Percentiles rank a stretch among this genome's conserved stretches.
phyloP scores from a whole-genome alignment of 805 yeast species.

The Nakazawaea molendinolei region DNA sequence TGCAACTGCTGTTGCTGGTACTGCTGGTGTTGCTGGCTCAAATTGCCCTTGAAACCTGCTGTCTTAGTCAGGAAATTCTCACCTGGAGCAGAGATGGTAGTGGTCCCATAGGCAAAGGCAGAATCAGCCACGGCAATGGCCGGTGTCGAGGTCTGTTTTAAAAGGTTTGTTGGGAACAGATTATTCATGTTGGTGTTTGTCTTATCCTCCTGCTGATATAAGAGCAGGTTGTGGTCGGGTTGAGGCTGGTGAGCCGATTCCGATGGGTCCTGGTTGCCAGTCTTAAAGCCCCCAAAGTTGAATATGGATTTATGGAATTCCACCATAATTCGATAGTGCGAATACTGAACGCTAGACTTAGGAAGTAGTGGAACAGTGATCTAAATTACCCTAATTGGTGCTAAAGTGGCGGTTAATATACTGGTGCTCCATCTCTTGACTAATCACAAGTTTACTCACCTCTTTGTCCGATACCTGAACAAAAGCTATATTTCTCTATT shows the following conservation, averaged over 20 bases:
- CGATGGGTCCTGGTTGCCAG: too few relatives aligned
- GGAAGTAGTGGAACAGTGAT: too few relatives aligned
- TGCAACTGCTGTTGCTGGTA: constrained; percentile 15
- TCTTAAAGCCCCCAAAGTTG: constrained; percentile 26
- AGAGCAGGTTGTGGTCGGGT: too few relatives aligned
- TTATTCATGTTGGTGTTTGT: constrained; percentile 13
- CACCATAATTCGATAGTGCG: too few relatives aligned
- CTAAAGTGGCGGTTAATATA: too few relatives aligned
- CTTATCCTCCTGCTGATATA: constrained; percentile 8
- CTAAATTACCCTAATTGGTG: too few relatives aligned
- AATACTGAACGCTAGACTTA: too few relatives aligned
- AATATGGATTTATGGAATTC: constrained; percentile 33
- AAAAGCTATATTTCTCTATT: too few relatives aligned
- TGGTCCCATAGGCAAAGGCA: constrained; percentile 65
- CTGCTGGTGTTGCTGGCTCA: constrained; percentile 10
- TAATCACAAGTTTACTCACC: too few relatives aligned
- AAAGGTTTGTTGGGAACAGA: constrained; percentile 25
- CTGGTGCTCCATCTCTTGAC: too few relatives aligned
- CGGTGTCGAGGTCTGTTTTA: constrained; percentile 49
- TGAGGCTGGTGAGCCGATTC: too few relatives aligned
- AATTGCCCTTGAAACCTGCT: constrained; percentile 9
- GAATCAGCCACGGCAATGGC: constrained; percentile 63
- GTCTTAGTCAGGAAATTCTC: constrained; percentile 16
- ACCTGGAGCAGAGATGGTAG: constrained; percentile 29
- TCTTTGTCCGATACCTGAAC: too few relatives aligned